Evolutionary conservation across 108 stramenopile species (phyloP).

Genomic region (Discostella pseudostelligera): DNA sequence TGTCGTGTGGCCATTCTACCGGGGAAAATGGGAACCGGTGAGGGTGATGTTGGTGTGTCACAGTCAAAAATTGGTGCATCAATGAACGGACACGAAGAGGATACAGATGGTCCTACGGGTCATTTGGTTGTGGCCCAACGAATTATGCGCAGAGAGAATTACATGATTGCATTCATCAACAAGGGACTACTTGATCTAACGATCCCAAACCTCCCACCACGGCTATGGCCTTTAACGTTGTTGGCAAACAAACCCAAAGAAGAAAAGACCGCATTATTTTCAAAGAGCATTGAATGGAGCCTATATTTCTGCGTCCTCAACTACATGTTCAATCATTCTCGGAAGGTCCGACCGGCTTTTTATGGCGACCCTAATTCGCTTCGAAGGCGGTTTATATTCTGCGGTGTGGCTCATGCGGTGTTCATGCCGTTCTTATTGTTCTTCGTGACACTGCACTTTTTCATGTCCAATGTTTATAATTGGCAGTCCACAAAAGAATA

Average conservation of each 20-base stretch:
- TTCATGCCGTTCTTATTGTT: constrained; percentile 93
- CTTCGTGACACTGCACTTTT: constrained; percentile 91
- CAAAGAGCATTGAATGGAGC: constrained; percentile 83
- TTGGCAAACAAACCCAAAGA: constrained; percentile 18
- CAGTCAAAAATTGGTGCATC: neutral
- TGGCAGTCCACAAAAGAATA: constrained; percentile 85
- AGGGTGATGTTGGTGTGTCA: constrained; percentile 1
- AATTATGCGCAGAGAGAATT: constrained; percentile 95
- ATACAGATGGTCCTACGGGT: constrained; percentile 43
- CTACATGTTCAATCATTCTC: constrained; percentile 96
- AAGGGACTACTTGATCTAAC: constrained; percentile 73
- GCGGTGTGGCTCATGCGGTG: constrained; percentile 87
- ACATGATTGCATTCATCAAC: constrained; percentile 93
- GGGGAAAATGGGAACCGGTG: constrained; percentile 1
- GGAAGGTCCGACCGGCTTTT: constrained; percentile 86
- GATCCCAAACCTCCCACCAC: constrained; percentile 42
- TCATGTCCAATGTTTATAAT: constrained; percentile 93
- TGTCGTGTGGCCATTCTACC: constrained; percentile 55
- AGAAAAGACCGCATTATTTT: constrained; percentile 48
- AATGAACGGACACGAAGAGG: constrained; percentile 6
- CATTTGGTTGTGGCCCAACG: constrained; percentile 80
- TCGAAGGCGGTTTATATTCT: constrained; percentile 72
- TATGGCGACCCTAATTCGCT: constrained; percentile 77
- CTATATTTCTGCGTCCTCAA: constrained; percentile 91
- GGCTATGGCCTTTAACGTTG: constrained; percentile 24